phyloP scores from a whole-genome alignment of 441 rosid genomes.

The Capsella rubella region DNA sequence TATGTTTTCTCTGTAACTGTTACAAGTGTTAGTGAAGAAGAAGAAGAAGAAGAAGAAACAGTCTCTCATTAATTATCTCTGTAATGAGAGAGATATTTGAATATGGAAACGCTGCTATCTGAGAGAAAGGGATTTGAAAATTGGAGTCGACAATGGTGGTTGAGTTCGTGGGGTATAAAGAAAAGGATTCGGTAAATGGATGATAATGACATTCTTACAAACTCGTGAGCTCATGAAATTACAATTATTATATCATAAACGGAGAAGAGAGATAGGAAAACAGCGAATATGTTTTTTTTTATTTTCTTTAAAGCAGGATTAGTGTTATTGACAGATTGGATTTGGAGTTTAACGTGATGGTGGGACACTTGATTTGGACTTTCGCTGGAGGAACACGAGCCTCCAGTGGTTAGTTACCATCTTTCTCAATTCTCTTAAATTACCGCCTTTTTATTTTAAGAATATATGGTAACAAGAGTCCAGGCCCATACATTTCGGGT shows the following conservation, averaged over 20 bases:
- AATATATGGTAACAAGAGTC: neutral
- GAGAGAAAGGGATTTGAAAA: neutral
- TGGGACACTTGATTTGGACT: no score
- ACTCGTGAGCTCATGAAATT: conserved; percentile 39
- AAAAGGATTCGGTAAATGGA: conserved; percentile 31
- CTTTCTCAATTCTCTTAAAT: neutral
- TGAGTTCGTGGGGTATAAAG: conserved; percentile 22
- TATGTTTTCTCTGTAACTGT: neutral
- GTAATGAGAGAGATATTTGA: neutral
- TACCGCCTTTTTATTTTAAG: no score
- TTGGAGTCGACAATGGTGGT: conserved; percentile 30
- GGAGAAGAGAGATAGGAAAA: neutral
- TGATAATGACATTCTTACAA: conserved; percentile 34
- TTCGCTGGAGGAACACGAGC: neutral
- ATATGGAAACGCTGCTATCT: neutral
- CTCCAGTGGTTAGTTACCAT: neutral
- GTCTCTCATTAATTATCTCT: neutral
- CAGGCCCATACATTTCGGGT: neutral
- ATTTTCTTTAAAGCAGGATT: no score
- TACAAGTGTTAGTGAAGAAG: neutral
- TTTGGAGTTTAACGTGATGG: conserved; percentile 39
- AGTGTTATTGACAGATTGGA: conserved; percentile 31
- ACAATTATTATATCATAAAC: conserved; percentile 29
- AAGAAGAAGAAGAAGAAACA: neutral
- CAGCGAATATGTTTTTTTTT: neutral